Evolutionary conservation across 495 filamentous ascomycete genomes (phyloP).

Genomic region (Aspergillus kassunensis): DNA sequence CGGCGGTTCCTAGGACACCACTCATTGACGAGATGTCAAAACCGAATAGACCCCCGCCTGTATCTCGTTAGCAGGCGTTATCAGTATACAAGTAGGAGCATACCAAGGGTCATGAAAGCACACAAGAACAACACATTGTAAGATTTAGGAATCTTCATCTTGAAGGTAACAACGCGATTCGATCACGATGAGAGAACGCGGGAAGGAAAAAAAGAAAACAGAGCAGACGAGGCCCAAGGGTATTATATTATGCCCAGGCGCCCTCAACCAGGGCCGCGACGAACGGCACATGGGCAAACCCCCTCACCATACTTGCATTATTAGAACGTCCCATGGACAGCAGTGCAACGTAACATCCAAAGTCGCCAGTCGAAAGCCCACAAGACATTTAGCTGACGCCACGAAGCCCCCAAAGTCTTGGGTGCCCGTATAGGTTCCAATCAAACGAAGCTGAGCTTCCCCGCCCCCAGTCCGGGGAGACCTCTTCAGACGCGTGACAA

Average conservation of each 20-base stretch:
- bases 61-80: too few relatives aligned
- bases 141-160: constrained; percentile 14
- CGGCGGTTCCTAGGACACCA: constrained; percentile 21
- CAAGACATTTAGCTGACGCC: constrained; percentile 12
- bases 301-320: background rate
- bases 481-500: background rate
- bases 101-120: constrained; percentile 16
- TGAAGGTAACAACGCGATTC: background rate
- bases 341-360: constrained; percentile 10
- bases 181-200: background rate
- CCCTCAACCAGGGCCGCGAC: background rate
- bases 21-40: constrained; percentile 25
- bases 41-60: constrained; percentile 21
- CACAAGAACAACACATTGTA: constrained; percentile 19
- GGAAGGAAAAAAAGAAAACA: constrained; percentile 4
- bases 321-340: background rate
- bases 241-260: background rate
- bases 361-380: background rate
- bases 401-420: constrained; percentile 5
- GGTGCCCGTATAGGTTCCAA: background rate
- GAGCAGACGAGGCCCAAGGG: background rate
- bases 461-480: constrained; percentile 3
- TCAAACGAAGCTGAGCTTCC: background rate
- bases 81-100: too few relatives aligned
- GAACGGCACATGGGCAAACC: background rate